Evolutionary conservation across 2,329 filamentous ascomycete species (phyloP), one percentile per base, ranked within the genome.

Genomic region (Pezicula rhizophila): DNA sequence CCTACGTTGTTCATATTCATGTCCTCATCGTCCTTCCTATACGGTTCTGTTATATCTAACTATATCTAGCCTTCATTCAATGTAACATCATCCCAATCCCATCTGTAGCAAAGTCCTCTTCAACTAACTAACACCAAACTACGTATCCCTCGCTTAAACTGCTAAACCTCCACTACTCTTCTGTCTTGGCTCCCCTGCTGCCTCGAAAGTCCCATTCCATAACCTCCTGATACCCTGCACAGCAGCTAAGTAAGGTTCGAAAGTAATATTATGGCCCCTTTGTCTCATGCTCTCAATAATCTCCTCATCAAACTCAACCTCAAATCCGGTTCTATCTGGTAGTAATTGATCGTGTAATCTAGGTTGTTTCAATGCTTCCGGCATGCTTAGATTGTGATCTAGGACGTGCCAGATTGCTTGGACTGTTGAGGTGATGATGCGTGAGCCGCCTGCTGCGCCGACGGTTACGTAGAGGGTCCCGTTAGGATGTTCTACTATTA

Each of bases 271-370:
- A 62, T 93, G 88, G 0, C 87, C 87, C 45, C 76, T 71, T 1
- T 67, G 68, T 45, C 68, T 66, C 77, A 96, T 76, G 52, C 77
- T 84, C 2, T 72, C 77, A 5, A 81, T 79, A 0, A 82, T 86
- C 2, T 58, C 62, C 53, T 85, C 84, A 57, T 87, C 76, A 57
- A 86, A 95, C 0, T 66, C 66, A 28, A 79, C 80, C 67, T 95
- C 89, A 46, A 93, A 83, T 0, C 70, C 70, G 1, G 83, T 76
- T 43, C 69, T 68, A 57, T 89, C 84, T 0, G 89, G 90, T 46
- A 89, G 72, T 8, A 95, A 71, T 68, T 95, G 90, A 62, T 95
- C 88, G 61, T 95, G 90, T 18, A 95, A 69, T 8, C 90, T 73
- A 0, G 86, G 86, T 59, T 77, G 66, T 0, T 71, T 73, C 12